Evolutionary conservation across 106 monocot genomes (phyloP), one percentile per base, ranked within the genome.

Genomic region (Phalaenopsis aphrodite): DNA sequence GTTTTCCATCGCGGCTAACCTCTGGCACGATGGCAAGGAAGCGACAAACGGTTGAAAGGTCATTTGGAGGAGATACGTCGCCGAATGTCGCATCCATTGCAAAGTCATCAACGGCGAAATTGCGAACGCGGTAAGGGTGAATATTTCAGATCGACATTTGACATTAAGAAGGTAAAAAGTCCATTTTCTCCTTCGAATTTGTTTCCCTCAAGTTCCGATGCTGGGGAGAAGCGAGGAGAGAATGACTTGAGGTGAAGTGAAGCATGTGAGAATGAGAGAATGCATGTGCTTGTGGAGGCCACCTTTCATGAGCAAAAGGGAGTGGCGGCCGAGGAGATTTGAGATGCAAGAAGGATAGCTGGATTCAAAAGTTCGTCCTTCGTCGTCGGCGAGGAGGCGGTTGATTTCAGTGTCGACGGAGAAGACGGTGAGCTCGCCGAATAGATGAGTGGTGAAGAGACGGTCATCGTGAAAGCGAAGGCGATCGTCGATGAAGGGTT

Each of bases 361-460:
- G 83, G 87, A 68, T 84, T 90, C 87, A 72, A 93, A 89, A 19
- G 83, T 47, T 39, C 84, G 87, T 6, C 96, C 96, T 71, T 93
- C 96, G 43, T 81, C 88, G 45, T 78, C 75, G 15, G 92, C 85
- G 14, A 98, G 81, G n/a, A 81, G 41, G 23, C 87, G 79, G 86
- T 98, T 98, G 66, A 94, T 86, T 12, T 90, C 91, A 15, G 94
- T 89, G 87, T 97, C 94, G 14, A 92, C 85, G 45, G 97, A 97
- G 90, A 97, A 94, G n/a, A 97, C 87, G 21, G 97, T 97, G 73
- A 84, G 85, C 85, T 97, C 94, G 19, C 97, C 97, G 72, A 94
- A 97, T 55, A 97, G 81, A 78, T 97, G 97, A 41, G 90, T 87
- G 10, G 97, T 97, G 87, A 97, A 97, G 16, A 94, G 57, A 16